Percentiles rank a stretch among this genome's conserved stretches.
phyloP scores from a whole-genome alignment of 352 stramenopile genomes.

The Peronospora farinosa region DNA sequence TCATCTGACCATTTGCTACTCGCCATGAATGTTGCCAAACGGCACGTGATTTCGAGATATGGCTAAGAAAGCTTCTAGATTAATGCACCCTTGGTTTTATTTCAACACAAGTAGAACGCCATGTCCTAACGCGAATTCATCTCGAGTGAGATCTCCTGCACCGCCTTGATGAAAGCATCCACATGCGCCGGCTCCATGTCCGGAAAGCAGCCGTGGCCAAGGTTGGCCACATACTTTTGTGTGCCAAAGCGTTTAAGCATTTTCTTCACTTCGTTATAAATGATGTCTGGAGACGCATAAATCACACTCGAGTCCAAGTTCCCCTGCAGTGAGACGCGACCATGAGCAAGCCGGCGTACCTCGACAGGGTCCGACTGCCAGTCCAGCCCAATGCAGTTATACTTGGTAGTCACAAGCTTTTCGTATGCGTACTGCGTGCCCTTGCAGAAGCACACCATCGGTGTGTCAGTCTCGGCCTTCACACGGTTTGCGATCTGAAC shows the following conservation, averaged over 20 bases:
- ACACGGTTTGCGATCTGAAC: conserved; percentile 72
- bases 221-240: conserved; percentile 95
- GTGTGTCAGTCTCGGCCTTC: conserved; percentile 60
- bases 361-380: conserved; percentile 90
- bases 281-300: conserved; percentile 80
- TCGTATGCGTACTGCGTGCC: conserved; percentile 76
- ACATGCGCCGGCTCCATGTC: conserved; percentile 93
- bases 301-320: conserved; percentile 91
- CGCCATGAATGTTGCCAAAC: conserved; percentile 14
- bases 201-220: conserved; percentile 95
- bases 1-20: conserved; percentile 14
- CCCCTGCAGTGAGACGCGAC: conserved; percentile 80
- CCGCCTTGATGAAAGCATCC: conserved; percentile 92
- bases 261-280: conserved; percentile 84
- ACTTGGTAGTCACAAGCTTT: conserved; percentile 71
- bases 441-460: conserved; percentile 84
- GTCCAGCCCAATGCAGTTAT: conserved; percentile 93
- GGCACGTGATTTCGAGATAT: conserved; percentile 14
- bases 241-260: conserved; percentile 93
- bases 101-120: conserved; percentile 6
- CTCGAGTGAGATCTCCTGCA: conserved; percentile 91
- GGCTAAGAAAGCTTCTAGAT: conserved; percentile 1
- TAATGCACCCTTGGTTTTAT: neutral
- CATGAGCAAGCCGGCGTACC: conserved; percentile 73
- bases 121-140: conserved; percentile 55